These are phyloP conservation scores for Neurospora crassa DNA, from an alignment of 2,329 filamentous ascomycete genomes.

Conservation along the genomic window DNA sequence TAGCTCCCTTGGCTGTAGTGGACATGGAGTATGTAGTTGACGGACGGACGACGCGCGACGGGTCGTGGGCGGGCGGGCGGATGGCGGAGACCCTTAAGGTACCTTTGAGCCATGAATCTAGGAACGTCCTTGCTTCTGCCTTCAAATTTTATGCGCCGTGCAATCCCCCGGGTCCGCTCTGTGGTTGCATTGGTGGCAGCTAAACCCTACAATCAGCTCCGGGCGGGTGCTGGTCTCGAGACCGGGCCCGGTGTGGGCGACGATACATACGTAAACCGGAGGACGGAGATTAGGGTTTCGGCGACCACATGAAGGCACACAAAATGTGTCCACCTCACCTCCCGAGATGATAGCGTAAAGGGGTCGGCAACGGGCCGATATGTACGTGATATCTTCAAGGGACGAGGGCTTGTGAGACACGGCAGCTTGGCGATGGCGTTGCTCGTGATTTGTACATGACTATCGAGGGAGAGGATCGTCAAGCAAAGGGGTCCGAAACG, in stretches of 20 bases:
- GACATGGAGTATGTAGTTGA: not conserved
- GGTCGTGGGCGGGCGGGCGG: not conserved
- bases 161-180: not conserved
- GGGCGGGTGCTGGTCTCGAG: not conserved
- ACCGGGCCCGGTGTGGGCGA: not conserved
- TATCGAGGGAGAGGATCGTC: not conserved
- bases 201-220: not conserved
- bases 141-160: not conserved
- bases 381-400: not conserved
- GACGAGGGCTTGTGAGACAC: not conserved
- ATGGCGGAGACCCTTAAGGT: not conserved
- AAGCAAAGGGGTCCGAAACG: not conserved
- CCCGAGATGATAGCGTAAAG: not conserved
- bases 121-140: not conserved
- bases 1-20: too few species aligned
- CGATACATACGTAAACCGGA: not conserved
- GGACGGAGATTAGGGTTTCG: not conserved
- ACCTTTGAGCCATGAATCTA: not conserved
- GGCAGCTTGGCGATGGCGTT: not conserved
- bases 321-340: not conserved
- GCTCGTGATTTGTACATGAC: not conserved
- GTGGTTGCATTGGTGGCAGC: not conserved
- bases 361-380: not conserved
- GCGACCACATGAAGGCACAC: not conserved
- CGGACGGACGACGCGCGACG: not conserved